Conservation (phyloP, 2,329 filamentous ascomycete species). For the Diplodia scrobiculata region DNA sequence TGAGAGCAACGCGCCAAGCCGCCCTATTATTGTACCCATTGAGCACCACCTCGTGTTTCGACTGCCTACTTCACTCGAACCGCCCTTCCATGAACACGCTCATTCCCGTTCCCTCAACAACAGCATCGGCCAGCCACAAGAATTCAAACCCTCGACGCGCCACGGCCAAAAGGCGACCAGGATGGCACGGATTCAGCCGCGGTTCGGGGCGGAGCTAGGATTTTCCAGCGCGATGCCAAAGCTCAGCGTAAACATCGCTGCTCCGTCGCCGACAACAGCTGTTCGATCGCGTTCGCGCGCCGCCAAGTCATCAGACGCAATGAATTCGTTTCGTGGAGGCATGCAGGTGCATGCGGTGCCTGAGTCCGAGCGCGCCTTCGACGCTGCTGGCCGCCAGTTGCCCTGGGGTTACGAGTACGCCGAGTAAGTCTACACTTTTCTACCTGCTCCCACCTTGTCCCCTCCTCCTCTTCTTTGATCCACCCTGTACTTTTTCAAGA, state of each 20-base stretch:
- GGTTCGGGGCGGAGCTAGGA: conserved; percentile 23
- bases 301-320: conserved; percentile 15
- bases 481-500: conserved; percentile 6
- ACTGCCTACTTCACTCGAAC: not conserved
- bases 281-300: conserved; percentile 22
- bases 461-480: conserved; percentile 5
- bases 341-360: conserved; percentile 70
- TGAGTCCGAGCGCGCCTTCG: conserved; percentile 62
- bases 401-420: conserved; percentile 67
- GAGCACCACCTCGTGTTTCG: not conserved
- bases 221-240: conserved; percentile 19
- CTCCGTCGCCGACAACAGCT: not conserved
- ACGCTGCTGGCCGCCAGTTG: conserved; percentile 60
- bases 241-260: conserved; percentile 17
- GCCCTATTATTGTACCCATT: not conserved
- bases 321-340: conserved; percentile 34
- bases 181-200: conserved; percentile 22
- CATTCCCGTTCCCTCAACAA: not conserved
- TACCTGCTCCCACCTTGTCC: not conserved
- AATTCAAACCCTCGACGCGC: not conserved
- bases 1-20: not conserved
- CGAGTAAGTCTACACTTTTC: conserved; percentile 52
- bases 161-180: not conserved
- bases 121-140: not conserved
- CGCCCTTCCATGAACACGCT: not conserved